phyloP scores from a whole-genome alignment of 257 asterid species.

The Lycium ferocissimum region DNA sequence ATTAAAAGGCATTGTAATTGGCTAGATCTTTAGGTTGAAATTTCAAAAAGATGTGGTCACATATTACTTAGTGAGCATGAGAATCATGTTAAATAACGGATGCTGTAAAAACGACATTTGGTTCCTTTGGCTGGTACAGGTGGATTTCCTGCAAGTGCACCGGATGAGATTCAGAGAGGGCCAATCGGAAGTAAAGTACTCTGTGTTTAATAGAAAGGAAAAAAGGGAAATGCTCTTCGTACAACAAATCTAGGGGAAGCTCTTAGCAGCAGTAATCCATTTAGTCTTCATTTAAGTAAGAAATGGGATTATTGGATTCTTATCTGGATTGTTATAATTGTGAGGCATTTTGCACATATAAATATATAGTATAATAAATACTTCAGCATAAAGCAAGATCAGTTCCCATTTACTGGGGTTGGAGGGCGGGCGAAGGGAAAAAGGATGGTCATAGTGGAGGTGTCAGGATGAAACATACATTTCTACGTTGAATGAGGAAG shows the following conservation, averaged over 20 bases:
- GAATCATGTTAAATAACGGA: slow-evolving; percentile 10
- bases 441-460: neutral
- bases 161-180: slow-evolving; percentile 15
- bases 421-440: neutral
- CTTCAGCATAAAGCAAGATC: neutral
- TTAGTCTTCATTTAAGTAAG: neutral
- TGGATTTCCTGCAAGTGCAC: neutral
- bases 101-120: neutral
- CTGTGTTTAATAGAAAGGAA: neutral
- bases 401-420: neutral
- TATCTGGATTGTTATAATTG: neutral
- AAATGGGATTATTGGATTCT: neutral
- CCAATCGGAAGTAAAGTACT: neutral
- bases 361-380: neutral
- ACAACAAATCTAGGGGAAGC: slow-evolving; percentile 11
- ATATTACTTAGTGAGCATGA: neutral
- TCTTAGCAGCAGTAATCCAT: neutral
- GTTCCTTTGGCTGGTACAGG: neutral
- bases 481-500: neutral
- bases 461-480: neutral
- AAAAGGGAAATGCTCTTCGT: neutral
- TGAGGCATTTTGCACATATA: neutral
- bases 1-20: neutral
- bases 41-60: neutral
- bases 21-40: neutral